Conservation (phyloP, 208 protist species). For the Herpetomonas samuelpessoai region DNA sequence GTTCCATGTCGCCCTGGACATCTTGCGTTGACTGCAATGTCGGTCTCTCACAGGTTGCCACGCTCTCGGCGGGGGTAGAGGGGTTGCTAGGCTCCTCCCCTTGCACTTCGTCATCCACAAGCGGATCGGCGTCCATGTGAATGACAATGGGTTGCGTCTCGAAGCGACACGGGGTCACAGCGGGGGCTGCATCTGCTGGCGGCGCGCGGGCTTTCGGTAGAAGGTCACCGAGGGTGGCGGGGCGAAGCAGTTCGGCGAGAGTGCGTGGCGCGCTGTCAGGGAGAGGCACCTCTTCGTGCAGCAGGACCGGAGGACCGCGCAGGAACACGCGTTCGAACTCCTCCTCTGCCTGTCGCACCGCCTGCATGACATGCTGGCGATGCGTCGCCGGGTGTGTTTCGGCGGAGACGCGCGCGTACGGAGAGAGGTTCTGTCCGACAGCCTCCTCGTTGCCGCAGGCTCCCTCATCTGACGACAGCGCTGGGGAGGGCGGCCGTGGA, state of each 20-base stretch:
- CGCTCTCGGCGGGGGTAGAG: neutral
- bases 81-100: neutral
- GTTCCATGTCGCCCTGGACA: no score
- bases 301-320: conserved; percentile 20
- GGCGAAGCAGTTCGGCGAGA: conserved; percentile 21
- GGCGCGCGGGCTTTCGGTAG: conserved; percentile 5
- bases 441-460: no score
- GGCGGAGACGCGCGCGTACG: no score
- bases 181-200: neutral
- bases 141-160: neutral
- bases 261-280: neutral
- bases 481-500: neutral
- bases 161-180: conserved; percentile 3
- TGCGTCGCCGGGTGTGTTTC: conserved; percentile 12
- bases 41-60: neutral
- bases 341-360: conserved; percentile 17
- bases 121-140: neutral
- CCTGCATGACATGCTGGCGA: conserved; percentile 18
- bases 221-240: conserved; percentile 22
- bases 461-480: no score
- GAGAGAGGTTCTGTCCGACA: neutral
- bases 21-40: no score
- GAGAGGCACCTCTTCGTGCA: neutral
- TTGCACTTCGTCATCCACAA: neutral
- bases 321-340: conserved; percentile 32